Conservation (phyloP, 176 grass and related monocot genomes). For the Rhynchospora pubera region DNA sequence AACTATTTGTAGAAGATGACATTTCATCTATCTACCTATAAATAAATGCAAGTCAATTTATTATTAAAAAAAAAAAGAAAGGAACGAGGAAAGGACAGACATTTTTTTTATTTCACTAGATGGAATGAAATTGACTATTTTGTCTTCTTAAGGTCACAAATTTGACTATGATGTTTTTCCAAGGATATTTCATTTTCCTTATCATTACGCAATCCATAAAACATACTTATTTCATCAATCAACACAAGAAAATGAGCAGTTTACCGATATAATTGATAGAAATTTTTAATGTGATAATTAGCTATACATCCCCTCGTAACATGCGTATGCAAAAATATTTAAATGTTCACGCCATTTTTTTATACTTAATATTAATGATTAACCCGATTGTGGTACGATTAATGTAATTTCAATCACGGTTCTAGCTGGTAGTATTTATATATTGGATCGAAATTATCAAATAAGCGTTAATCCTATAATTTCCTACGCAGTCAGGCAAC, state of each 20-base stretch:
- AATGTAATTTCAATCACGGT: neutral
- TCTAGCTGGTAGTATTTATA: neutral
- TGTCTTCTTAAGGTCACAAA: neutral
- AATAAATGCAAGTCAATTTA: neutral
- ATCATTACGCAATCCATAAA: neutral
- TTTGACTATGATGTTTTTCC: neutral
- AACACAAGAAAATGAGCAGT: no score
- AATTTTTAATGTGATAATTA: neutral
- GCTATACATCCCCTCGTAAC: neutral
- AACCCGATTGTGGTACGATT: neutral
- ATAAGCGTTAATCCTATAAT: neutral
- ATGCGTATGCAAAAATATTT: neutral
- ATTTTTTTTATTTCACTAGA: neutral
- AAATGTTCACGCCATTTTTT: neutral
- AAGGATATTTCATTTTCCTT: neutral
- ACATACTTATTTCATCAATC: neutral
- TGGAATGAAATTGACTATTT: neutral
- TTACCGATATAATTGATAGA: neutral
- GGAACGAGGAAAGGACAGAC: neutral
- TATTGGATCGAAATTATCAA: neutral
- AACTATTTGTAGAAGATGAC: neutral
- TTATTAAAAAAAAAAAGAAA: neutral
- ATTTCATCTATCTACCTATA: neutral
- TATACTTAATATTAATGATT: neutral
- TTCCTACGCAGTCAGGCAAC: neutral